Evolutionary conservation across 768 basidiomycete species (phyloP), one percentile per base, ranked within the genome.

Genomic region (Tricholoma flavovirens): DNA sequence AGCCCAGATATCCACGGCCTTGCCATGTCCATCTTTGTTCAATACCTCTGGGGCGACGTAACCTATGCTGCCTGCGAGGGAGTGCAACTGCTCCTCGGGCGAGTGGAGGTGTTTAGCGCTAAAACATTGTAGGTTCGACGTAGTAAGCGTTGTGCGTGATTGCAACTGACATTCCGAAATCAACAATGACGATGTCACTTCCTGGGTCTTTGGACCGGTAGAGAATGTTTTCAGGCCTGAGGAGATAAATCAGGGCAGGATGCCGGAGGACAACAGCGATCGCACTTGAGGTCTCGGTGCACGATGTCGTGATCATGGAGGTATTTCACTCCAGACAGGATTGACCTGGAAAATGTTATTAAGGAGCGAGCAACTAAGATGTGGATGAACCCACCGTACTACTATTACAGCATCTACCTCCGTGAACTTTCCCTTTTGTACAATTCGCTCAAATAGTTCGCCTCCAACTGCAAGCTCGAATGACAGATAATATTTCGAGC

Each of bases 391-490:
- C 33, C 42, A 91, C 87, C 79, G 73, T 12, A 95, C 74, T 8
- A 94, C 90, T 1, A 73, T 67, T 5, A 93, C 84, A 1, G 93
- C 97, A 65, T 98, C 93, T 45, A 83, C 81, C 67, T 99, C 97
- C 0, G 94, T 96, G 63, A 98, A 98, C 64, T 89, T 95, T 12
- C 97, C 97, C 58, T 79, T 83, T 59, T 87, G 74, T 45, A 87
- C 71, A 60, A 98, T 91, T 45, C 93, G 81, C 50, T 93, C 89
- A 67, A 99, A 99, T 1, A 98, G 81, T 66, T 98, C 97, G 29
- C 97, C 97, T 5, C 97, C 96, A 0, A 84, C 79, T 0, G 94
- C 96, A 8, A 98, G 87, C 69, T 98, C 93, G 64, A 97, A 97
- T 0, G 89, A 82, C n/a, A 98, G 83, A 67, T 95, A 98, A 70